Evolutionary conservation across 208 protist species (phyloP), one percentile per base, ranked within the genome.

Genomic region (Wallacemonas sp.): DNA sequence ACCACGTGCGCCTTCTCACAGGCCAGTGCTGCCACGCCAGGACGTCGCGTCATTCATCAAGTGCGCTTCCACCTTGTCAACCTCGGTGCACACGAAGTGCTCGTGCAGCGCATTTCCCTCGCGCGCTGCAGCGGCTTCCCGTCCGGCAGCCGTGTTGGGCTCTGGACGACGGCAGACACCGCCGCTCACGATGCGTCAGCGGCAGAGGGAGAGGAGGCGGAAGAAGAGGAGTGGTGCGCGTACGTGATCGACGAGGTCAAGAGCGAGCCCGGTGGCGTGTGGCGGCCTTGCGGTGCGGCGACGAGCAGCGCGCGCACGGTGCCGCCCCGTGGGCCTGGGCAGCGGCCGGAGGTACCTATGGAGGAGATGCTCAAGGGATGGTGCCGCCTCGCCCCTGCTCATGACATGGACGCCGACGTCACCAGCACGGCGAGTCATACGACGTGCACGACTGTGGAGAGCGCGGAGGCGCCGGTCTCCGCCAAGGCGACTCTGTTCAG

Each of bases 61-160:
- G 22, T 33, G 25, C 20, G n/a, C 25, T 71, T 71, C 25, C 66
- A 54, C 3, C 48, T 71, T 7, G 38, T 62, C 41, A 71, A 71
- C 22, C 55, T 57, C 33, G 44, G 66, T 20, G 54, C 31, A 32
- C 22, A 52, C 3, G 20, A n/a, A 10, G 32, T 71, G 5, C 36
- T 71, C 31, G 49, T 71, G 41, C 54, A 63, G 49, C 50, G 45
- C 25, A 41, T 71, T 10, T 31, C 33, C 22, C 44, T 71, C 26
- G 54, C 36, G 16, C 50, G 54, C 10, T 59, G 52, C 20, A 29
- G 52, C 7, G 42, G 57, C 10, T 59, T 59, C 0, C 52, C 52
- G 14, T 25, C 3, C 8, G 52, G 52, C n/a, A 59, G 52, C 31
- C 32, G 32, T 14, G 52, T 59, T 18, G 52, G 52, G 4, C 52